Evolutionary conservation across 306 rosid species (phyloP), one percentile per base, ranked within the genome.

Genomic region (Gastrolobium bilobum): DNA sequence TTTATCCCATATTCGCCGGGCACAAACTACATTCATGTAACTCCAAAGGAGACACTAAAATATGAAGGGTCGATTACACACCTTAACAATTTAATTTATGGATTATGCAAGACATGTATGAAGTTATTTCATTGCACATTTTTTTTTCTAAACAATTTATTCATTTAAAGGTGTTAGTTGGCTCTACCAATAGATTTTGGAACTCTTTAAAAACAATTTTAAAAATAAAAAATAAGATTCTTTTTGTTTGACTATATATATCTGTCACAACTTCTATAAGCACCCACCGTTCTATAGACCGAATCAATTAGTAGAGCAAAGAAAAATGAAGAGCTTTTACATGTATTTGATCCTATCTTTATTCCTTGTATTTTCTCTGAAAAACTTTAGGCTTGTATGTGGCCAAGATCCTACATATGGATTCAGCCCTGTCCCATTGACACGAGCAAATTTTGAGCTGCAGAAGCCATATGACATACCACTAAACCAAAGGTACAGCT

Each of bases 391-490:
- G 42, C 7, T 54, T 51, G 79, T 58, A 15, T 81, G 47, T 50
- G 77, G 46, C 33, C 74, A 64, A 54, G 87, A 88, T 79, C 90
- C 90, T 20, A 81, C 87, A 10, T 39, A 68, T 61, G 92, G 88
- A 2, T 88, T 88, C 85, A 84, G 61, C 54, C 71, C 48, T n/a
- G 85, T 88, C 20, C 88, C 88, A 47, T 54, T 86, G 61, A 84
- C 84, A 11, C 47, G 65, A 14, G 58, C 77, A 57, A 81, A 78
- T 40, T 74, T 88, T 39, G 10, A 0, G 15, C 13, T 83, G 31
- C 85, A 88, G 26, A 85, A 81, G 14, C 89, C 88, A 67, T 81
- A 81, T 31, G 76, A 85, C 62, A 69, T 83, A 43, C 84, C 89
- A 9, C 53, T 85, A 0, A 78, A 80, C 0, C 52, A 83, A 43